Evolutionary conservation across 2,329 filamentous ascomycete genomes (phyloP).

Genomic region (Penicillium sclerotiorum): DNA sequence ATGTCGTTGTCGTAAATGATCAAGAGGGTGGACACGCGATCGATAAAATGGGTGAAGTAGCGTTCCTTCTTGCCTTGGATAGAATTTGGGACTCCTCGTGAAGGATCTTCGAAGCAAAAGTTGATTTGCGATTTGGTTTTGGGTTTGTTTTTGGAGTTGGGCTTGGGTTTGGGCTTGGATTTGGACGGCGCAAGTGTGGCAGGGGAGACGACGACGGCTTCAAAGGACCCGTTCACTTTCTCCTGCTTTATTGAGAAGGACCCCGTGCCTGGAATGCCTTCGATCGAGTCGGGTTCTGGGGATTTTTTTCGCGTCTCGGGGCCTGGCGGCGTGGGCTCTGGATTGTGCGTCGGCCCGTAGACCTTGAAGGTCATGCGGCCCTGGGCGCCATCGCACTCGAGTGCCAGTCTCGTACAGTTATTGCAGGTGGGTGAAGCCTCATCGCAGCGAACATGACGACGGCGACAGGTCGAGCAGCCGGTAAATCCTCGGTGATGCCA

Average conservation of each 20-base stretch:
- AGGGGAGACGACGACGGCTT: conserved; percentile 31
- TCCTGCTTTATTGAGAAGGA: conserved; percentile 10
- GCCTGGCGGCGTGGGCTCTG: conserved; percentile 13
- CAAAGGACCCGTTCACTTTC: conserved; percentile 12
- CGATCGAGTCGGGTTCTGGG: conserved; percentile 17
- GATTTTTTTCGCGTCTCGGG: conserved; percentile 27
- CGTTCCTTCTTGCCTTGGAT: conserved; percentile 30
- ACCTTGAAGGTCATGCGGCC: conserved; percentile 43
- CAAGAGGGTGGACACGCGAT: conserved; percentile 36
- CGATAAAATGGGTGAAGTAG: conserved; percentile 42
- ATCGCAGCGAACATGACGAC: conserved; percentile 44
- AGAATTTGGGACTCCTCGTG: conserved; percentile 18
- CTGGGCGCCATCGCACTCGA: conserved; percentile 38
- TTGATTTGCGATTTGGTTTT: conserved; percentile 16
- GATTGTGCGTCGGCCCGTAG: conserved; percentile 33
- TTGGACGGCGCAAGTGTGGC: conserved; percentile 25
- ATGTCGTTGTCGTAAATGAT: conserved; percentile 41
- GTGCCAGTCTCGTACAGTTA: conserved; percentile 39
- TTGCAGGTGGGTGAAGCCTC: conserved; percentile 40
- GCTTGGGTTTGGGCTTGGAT: no score
- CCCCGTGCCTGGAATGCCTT: conserved; percentile 9
- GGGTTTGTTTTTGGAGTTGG: no score
- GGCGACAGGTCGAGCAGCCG: conserved; percentile 44
- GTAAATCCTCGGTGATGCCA: conserved; percentile 48
- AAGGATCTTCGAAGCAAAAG: conserved; percentile 32